Evolutionary conservation across 805 yeast genomes (phyloP).

Genomic region (Nakazawaea pomicola): DNA sequence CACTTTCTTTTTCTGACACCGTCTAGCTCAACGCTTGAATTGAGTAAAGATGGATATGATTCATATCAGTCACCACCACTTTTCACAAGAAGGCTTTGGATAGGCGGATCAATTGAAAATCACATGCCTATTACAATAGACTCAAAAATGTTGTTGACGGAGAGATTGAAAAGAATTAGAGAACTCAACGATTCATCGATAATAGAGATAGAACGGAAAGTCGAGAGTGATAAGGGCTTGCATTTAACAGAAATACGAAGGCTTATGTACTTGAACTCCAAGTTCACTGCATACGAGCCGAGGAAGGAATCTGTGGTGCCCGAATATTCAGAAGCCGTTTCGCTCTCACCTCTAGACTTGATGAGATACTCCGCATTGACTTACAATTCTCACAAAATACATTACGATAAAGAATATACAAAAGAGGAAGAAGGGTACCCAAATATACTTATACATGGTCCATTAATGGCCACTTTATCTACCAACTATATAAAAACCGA

Average conservation of each 20-base stretch:
- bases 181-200: constrained; percentile 26
- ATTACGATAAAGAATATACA: constrained; percentile 60
- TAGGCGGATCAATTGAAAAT: constrained; percentile 56
- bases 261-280: constrained; percentile 53
- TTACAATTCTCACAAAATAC: constrained; percentile 81
- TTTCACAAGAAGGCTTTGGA: constrained; percentile 73
- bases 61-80: constrained; percentile 63
- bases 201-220: constrained; percentile 52
- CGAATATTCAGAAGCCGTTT: constrained; percentile 23
- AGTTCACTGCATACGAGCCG: constrained; percentile 14
- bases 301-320: constrained; percentile 16
- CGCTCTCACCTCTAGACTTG: constrained; percentile 38
- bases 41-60: constrained; percentile 78
- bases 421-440: constrained; percentile 52
- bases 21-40: constrained; percentile 34
- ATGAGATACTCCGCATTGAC: constrained; percentile 71
- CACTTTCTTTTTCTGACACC: constrained; percentile 71
- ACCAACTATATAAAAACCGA: constrained; percentile 42
- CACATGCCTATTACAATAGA: constrained; percentile 28
- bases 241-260: constrained; percentile 49
- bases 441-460: constrained; percentile 71
- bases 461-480: constrained; percentile 59
- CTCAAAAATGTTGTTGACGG: constrained; percentile 42
- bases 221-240: constrained; percentile 25
- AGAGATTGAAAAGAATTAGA: constrained; percentile 32